Base-by-base conservation (phyloP, 2,329 filamentous ascomycete species). In the Ceratocystis albifundus region DNA sequence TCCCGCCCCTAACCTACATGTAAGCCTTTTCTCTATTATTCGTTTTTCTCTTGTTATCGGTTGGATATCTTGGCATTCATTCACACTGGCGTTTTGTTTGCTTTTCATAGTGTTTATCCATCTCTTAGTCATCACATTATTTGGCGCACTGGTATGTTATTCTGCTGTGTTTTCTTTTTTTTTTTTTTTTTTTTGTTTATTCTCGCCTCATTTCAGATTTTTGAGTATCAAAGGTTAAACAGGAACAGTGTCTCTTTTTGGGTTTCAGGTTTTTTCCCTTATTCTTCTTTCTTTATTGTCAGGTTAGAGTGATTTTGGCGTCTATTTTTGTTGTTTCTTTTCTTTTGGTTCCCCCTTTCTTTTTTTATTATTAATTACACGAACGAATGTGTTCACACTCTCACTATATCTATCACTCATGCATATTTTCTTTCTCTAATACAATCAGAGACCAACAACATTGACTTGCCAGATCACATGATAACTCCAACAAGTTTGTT, bases 271-370 rank as follows among this genome's bases (percentile, higher is more conserved):
- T 32, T 45, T 25, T 7, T 46, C 3, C 15, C n/a, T 63, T 4
- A 5, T n/a, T n/a, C 48, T n/a, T n/a, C 48, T 46, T 12, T 63
- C 15, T 30, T 8, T 32, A 28, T 45, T 62, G 17, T 22, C 22
- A 6, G 22, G 8, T 62, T 55, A 46, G 30, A 30, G 32, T 17
- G 22, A 32, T 50, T 50, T 20, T 48, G 41, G 32, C 36, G 28
- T 48, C 62, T 25, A 8, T 28, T 41, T 22, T 30, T 65, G 17
- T 10, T 44, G 53, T 64, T 62, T 66, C 17, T 17, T 59, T 45
- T n/a, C 48, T 41, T 67, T 59, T 62, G 53, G 45, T 55, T 68
- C 69, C 71, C 73, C 73, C 74, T 73, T 71, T n/a, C n/a, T n/a
- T n/a, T n/a, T n/a, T n/a, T n/a, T n/a, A n/a, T n/a, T 68, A 69